A percentile compares a stretch with the other conserved stretches of the same genome.
Conservation (phyloP, 202 grass and related monocot species). For the Eragrostis tef region DNA sequence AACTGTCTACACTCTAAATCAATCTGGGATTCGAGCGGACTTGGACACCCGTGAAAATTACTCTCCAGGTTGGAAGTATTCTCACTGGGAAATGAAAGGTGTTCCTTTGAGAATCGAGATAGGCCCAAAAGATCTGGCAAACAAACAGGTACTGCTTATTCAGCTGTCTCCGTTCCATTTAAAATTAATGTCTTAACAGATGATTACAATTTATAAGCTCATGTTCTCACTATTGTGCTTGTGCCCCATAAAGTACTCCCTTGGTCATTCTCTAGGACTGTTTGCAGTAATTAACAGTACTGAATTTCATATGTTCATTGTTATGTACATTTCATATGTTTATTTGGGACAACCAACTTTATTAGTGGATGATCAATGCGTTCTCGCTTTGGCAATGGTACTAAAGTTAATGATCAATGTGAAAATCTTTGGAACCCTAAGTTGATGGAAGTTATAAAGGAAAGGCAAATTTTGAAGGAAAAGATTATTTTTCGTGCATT, state of each 20-base stretch:
- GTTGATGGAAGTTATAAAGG: background rate
- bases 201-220: conserved; percentile 7
- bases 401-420: background rate
- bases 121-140: conserved; percentile 91
- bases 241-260: background rate
- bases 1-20: conserved; percentile 56
- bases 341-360: background rate
- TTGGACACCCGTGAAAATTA: conserved; percentile 86
- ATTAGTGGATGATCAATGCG: background rate
- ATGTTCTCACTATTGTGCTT: conserved; percentile 14
- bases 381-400: background rate
- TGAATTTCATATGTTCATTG: conserved; percentile 7
- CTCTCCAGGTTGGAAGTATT: conserved; percentile 97
- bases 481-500: background rate
- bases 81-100: conserved; percentile 99
- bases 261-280: conserved; percentile 13
- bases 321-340: conserved; percentile 10
- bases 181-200: background rate
- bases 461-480: background rate
- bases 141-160: conserved; percentile 75
- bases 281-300: background rate
- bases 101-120: conserved; percentile 97
- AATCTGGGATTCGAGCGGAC: conserved; percentile 68
- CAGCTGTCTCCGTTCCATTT: conserved; percentile 22
- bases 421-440: background rate